Evolutionary conservation across 2,329 filamentous ascomycete genomes (phyloP).

Genomic region (Rachicladosporium sp.): DNA sequence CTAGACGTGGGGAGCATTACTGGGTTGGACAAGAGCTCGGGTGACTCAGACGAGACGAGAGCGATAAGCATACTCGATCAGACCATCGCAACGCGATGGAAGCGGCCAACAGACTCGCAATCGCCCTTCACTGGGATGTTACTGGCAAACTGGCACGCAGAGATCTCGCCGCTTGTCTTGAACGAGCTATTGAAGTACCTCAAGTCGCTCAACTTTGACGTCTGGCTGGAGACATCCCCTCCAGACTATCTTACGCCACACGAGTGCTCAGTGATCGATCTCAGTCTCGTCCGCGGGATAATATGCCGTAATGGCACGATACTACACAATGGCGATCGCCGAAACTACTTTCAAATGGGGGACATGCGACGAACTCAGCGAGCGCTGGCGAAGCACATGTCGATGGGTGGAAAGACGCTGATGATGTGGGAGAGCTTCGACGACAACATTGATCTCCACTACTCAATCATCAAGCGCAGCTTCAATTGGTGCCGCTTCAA

Average conservation of each 20-base stretch:
- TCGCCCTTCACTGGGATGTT: slow-evolving; percentile 29
- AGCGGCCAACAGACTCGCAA: slow-evolving; percentile 20
- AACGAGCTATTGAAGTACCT: slow-evolving; percentile 24
- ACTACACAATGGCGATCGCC: slow-evolving; percentile 28
- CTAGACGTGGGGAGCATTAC: slow-evolving; percentile 7
- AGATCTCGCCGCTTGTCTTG: slow-evolving; percentile 20
- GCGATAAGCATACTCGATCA: slow-evolving; percentile 6
- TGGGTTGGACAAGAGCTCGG: slow-evolving; percentile 3
- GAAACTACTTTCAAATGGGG: slow-evolving; percentile 34
- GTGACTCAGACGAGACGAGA: slow-evolving; percentile 1
- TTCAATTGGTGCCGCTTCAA: slow-evolving; percentile 37
- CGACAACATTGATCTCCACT: slow-evolving; percentile 25
- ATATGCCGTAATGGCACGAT: slow-evolving; percentile 32
- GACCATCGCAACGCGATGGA: slow-evolving; percentile 10
- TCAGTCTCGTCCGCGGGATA: slow-evolving; percentile 25
- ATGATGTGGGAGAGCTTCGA: slow-evolving; percentile 36
- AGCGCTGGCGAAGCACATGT: slow-evolving; percentile 35
- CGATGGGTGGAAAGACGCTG: slow-evolving; percentile 30
- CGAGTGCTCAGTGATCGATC: slow-evolving; percentile 24
- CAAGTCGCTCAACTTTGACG: slow-evolving; percentile 24
- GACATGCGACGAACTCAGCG: slow-evolving; percentile 31
- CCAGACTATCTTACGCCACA: slow-evolving; percentile 27
- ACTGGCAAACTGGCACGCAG: slow-evolving; percentile 30
- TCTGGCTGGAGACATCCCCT: slow-evolving; percentile 31
- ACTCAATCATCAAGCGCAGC: slow-evolving; percentile 32